Evolutionary conservation across 805 yeast genomes (phyloP).

Genomic region (Yamadazyma insecticola): DNA sequence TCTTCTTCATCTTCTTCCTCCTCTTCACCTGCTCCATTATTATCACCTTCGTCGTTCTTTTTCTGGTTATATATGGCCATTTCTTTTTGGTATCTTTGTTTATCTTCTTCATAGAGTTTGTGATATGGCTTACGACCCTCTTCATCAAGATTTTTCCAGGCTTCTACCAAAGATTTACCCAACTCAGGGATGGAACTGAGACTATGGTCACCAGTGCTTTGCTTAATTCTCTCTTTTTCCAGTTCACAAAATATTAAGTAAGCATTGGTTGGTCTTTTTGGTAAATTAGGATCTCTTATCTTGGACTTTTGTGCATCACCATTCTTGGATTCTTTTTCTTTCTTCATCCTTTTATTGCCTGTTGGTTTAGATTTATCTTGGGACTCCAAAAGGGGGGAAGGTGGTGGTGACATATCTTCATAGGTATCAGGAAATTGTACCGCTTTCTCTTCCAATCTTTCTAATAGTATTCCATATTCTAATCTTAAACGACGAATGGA

Average conservation of each 20-base stretch:
- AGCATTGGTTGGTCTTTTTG: conserved; percentile 88
- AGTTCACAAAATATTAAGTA: conserved; percentile 81
- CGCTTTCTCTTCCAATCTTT: conserved; percentile 65
- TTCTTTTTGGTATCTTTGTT: conserved; percentile 68
- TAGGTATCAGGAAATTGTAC: conserved; percentile 22
- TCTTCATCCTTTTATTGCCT: conserved; percentile 10
- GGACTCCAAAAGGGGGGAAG: conserved; percentile 35
- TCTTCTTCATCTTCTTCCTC: conserved; percentile 10
- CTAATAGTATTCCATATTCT: conserved; percentile 77
- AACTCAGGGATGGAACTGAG: conserved; percentile 45
- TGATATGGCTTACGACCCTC: conserved; percentile 70
- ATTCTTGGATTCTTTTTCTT: conserved; percentile 1
- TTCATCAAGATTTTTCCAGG: conserved; percentile 73
- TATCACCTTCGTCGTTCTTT: conserved; percentile 12
- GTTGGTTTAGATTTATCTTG: conserved; percentile 18
- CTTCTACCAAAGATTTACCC: conserved; percentile 75
- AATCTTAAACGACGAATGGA: conserved; percentile 74
- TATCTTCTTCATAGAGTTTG: conserved; percentile 73
- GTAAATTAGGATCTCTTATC: conserved; percentile 74
- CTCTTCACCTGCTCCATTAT: conserved; percentile 4
- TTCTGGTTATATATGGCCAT: conserved; percentile 50
- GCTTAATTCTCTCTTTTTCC: conserved; percentile 70
- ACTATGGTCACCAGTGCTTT: conserved; percentile 41
- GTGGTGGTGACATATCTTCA: conserved; percentile 38
- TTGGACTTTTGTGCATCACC: conserved; percentile 2